Percentiles rank a stretch among this genome's conserved stretches.
phyloP scores from a whole-genome alignment of 305 asterid genomes.

The Fraxinus greggii region DNA sequence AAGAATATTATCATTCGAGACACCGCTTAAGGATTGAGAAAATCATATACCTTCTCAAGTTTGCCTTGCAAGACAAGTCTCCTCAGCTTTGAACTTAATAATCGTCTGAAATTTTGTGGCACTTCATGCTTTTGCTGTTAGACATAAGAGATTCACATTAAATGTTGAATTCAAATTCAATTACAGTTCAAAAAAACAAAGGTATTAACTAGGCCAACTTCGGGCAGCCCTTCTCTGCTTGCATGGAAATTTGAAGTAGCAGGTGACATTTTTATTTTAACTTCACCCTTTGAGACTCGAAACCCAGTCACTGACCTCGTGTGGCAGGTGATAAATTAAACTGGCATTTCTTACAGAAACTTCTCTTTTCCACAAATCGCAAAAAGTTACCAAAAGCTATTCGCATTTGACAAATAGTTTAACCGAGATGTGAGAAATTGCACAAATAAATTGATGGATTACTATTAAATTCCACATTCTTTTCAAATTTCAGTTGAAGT shows the following conservation, averaged over 20 bases:
- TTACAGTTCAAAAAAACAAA: background rate
- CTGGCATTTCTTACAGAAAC: background rate
- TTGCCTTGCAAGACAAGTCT: constrained; percentile 49
- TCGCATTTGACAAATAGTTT: background rate
- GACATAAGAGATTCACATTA: constrained; percentile 7
- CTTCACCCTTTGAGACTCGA: background rate
- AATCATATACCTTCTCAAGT: constrained; percentile 44
- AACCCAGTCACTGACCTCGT: background rate
- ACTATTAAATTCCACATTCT: background rate
- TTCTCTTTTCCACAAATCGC: background rate
- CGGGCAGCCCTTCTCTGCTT: background rate
- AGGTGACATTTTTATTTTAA: background rate
- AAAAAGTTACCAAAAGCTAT: background rate
- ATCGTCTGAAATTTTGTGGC: constrained; percentile 43
- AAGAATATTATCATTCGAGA: background rate
- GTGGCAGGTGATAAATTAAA: background rate
- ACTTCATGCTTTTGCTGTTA: constrained; percentile 46
- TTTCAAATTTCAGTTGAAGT: constrained; percentile 1
- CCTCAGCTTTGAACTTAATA: constrained; percentile 45
- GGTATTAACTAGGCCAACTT: background rate
- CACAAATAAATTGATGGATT: background rate
- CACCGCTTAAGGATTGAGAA: background rate
- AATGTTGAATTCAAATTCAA: background rate
- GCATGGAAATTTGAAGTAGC: background rate
- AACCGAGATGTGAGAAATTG: background rate